phyloP scores from a whole-genome alignment of 169 alveolate species.

The Babesia sp. region DNA sequence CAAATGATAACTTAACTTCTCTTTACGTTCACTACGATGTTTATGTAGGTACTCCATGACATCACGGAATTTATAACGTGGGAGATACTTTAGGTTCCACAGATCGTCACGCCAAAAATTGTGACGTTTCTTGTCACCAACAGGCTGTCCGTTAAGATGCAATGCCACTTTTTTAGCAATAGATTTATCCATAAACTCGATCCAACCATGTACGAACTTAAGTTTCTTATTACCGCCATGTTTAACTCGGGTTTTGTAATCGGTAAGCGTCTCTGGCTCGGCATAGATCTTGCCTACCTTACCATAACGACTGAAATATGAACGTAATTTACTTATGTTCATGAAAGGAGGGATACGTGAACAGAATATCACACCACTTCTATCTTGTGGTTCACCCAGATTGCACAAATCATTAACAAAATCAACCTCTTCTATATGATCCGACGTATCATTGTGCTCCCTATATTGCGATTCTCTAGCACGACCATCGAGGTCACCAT shows the following conservation, averaged over 20 bases:
- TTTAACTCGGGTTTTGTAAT: conserved; percentile 52
- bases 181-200: conserved; percentile 85
- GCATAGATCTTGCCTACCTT: conserved; percentile 82
- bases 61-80: conserved; percentile 85
- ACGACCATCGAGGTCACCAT: background rate
- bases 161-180: conserved; percentile 88
- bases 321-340: conserved; percentile 80
- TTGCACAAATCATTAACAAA: background rate
- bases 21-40: conserved; percentile 47
- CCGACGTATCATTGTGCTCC: background rate
- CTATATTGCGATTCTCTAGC: background rate
- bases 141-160: conserved; percentile 82
- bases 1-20: conserved; percentile 40
- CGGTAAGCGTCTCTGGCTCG: conserved; percentile 65
- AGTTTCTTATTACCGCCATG: conserved; percentile 61
- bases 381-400: conserved; percentile 3
- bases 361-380: conserved; percentile 82
- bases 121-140: conserved; percentile 90
- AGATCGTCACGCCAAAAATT: conserved; percentile 86
- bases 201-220: conserved; percentile 83
- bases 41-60: conserved; percentile 55
- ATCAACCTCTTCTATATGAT: background rate
- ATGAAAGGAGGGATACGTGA: conserved; percentile 87
- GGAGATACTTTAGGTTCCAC: conserved; percentile 89
- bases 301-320: conserved; percentile 76